phyloP scores from a whole-genome alignment of 116 monocot genomes.

The Phalaenopsis hybrid region DNA sequence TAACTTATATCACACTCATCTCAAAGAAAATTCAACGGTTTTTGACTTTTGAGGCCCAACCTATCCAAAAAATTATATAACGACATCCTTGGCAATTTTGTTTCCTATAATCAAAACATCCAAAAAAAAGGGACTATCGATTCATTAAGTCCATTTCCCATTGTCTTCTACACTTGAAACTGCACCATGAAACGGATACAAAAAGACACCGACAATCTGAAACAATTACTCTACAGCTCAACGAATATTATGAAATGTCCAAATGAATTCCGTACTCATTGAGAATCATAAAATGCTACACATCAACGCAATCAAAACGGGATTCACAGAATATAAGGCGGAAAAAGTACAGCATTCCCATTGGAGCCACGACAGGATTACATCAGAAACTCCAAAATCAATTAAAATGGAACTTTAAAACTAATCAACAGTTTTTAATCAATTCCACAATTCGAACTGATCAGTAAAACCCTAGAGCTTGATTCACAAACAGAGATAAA shows the following conservation, averaged over 20 bases:
- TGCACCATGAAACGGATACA: not conserved
- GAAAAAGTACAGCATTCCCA: not conserved
- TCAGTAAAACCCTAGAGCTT: slow-evolving; percentile 1
- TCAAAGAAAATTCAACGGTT: too few species aligned
- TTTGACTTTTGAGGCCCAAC: too few species aligned
- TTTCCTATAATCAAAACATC: not conserved
- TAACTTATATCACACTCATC: too few species aligned
- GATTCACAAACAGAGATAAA: not conserved
- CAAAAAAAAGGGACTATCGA: not conserved
- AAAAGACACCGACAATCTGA: not conserved
- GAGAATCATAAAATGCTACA: not conserved
- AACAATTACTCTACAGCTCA: not conserved
- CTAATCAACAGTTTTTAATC: not conserved
- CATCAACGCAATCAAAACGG: not conserved
- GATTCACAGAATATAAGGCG: not conserved
- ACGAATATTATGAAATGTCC: not conserved
- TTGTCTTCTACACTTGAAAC: not conserved
- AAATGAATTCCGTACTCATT: not conserved
- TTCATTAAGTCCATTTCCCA: not conserved
- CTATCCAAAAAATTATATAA: too few species aligned
- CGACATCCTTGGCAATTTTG: too few species aligned
- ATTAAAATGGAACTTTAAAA: not conserved
- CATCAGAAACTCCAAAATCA: not conserved
- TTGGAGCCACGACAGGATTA: not conserved
- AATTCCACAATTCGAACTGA: not conserved